Base-by-base conservation (phyloP, 2,329 filamentous ascomycete genomes). In the Stagonosporopsis chrysanthemi region DNA sequence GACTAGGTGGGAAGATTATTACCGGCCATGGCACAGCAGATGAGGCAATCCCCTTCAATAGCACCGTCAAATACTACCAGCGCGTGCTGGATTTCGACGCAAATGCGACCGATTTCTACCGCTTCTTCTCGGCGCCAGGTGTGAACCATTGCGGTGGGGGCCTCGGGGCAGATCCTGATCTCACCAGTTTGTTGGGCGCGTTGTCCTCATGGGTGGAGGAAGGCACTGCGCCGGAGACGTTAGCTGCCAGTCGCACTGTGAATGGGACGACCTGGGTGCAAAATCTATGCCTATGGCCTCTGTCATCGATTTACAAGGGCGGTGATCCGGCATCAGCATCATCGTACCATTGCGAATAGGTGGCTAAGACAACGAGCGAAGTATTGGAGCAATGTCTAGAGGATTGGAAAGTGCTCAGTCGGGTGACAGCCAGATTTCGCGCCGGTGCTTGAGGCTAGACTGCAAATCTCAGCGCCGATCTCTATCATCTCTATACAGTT, bases 171-270 rank as follows among this genome's bases (percentile, higher is more conserved):
- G 19, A 49, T 3, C 64, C 68, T 1, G 35, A 46, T 3, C 15
- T 33, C 14, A 14, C 31, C 12, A 81, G 80, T 15, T 71, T 80
- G 0, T 52, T 71, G 22, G 47, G 39, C 6, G 52, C 52, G 7
- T 35, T 72, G 24, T 56, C 65, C 1, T 52, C 56, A 2, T 72
- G 69, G 69, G 68, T 72, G 0, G 69, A 72, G 45, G 28, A 62
- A 15, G 67, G 61, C 3, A 45, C 47, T 8, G 57, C 44, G 6
- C 65, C 65, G 6, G 51, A 62, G 14, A 61, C 58, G 9, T 7
- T 68, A 38, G 22, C 49, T n/a, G 51, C 58, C 11, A 61, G 26
- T 39, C 54, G 54, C 17, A 52, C 54, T 1, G 54, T 60, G 2
- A 50, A 65, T 40, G 49, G 40, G 12, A 33, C 42, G 3, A 39